Conservation (phyloP, 2,329 filamentous ascomycete genomes). For the Penicillium sp. region DNA sequence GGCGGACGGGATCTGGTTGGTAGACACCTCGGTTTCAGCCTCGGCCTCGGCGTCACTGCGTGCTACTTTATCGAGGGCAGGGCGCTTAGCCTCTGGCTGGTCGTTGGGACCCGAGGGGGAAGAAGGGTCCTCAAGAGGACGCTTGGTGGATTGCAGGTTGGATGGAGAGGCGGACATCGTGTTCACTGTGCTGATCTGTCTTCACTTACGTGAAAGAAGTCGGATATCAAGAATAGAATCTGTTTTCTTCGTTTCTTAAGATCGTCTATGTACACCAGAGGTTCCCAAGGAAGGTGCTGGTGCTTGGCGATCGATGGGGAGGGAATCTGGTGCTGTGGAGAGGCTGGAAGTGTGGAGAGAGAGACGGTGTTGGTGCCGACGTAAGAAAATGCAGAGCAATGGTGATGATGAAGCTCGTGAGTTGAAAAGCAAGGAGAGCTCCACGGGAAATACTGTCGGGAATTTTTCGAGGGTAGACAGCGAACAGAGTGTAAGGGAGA, state of each 20-base stretch:
- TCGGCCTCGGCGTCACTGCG: constrained; percentile 60
- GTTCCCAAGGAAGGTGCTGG: constrained; percentile 93
- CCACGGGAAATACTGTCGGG: constrained; percentile 22
- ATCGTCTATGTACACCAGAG: constrained; percentile 79
- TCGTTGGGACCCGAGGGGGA: constrained; percentile 90
- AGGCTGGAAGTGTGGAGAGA: constrained; percentile 36
- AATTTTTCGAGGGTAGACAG: constrained; percentile 19
- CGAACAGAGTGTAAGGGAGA: constrained; percentile 16
- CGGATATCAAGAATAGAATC: constrained; percentile 50
- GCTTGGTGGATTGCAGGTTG: constrained; percentile 66
- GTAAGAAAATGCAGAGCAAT: constrained; percentile 33
- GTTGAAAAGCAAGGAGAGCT: constrained; percentile 24
- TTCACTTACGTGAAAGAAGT: constrained; percentile 52
- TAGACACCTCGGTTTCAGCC: constrained; percentile 38
- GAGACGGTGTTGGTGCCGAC: constrained; percentile 41
- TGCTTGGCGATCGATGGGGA: constrained; percentile 57
- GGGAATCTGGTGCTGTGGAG: constrained; percentile 44
- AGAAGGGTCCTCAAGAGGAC: constrained; percentile 93
- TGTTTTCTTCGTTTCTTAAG: constrained; percentile 58
- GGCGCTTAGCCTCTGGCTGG: constrained; percentile 95
- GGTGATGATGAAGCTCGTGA: constrained; percentile 16
- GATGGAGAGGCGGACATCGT: constrained; percentile 72
- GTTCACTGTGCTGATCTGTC: constrained; percentile 40
- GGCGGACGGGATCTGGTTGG: constrained; percentile 22
- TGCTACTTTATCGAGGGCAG: constrained; percentile 88